Evolutionary conservation across 1,284 basidiomycete genomes (phyloP).

Genomic region (Rhodotorula sp.): DNA sequence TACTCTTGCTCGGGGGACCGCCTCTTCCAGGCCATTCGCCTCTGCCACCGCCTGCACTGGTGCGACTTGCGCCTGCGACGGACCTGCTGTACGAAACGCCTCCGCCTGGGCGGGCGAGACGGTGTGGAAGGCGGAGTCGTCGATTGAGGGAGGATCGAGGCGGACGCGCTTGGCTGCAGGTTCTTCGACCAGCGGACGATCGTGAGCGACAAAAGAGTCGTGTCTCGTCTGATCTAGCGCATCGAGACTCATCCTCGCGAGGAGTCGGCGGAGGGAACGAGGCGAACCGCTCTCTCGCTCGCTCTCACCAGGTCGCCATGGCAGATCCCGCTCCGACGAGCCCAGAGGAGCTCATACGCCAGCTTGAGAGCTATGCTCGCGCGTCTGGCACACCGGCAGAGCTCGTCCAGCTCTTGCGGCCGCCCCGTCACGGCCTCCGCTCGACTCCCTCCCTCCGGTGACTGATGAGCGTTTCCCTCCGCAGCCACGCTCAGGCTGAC

Average conservation of each 20-base stretch:
- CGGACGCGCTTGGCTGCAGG: conserved; percentile 23
- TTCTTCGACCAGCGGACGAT: neutral
- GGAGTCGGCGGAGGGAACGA: neutral
- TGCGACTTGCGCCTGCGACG: neutral
- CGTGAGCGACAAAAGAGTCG: neutral
- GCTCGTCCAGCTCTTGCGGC: conserved; percentile 22
- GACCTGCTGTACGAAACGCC: neutral
- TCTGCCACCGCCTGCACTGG: too few species aligned
- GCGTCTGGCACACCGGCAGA: neutral
- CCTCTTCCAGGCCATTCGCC: too few species aligned
- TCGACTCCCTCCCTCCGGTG: conserved; percentile 14
- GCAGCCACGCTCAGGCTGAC: neutral
- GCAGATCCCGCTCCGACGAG: neutral
- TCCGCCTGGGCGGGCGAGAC: neutral
- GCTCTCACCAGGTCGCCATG: neutral
- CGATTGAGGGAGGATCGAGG: neutral
- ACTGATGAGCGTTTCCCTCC: neutral
- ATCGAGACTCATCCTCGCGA: neutral
- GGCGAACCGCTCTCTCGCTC: neutral
- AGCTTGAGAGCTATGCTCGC: conserved; percentile 1
- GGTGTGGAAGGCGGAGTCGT: too few species aligned
- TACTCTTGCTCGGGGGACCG: neutral
- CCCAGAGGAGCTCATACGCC: conserved; percentile 10
- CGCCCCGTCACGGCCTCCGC: conserved; percentile 20
- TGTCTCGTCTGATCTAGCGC: too few species aligned